These are phyloP conservation scores for Boletus subcaerulescens DNA, from an alignment of 768 basidiomycete species.

Conservation along the genomic window DNA sequence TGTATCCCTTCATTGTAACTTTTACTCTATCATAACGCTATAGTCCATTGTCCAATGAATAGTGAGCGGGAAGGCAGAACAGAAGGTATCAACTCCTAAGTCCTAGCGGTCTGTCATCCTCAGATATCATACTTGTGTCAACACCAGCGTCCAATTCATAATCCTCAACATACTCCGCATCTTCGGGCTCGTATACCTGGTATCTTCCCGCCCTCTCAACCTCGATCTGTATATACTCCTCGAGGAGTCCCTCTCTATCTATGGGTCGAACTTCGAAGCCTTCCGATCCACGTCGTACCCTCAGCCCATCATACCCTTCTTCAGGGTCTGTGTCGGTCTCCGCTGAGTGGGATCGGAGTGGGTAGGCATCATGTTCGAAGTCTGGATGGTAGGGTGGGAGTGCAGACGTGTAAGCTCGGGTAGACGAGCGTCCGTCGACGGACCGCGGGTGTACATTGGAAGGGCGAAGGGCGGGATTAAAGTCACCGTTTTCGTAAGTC, in stretches of 20 bases:
- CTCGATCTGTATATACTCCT: slow-evolving; percentile 50
- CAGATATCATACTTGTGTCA: slow-evolving; percentile 1
- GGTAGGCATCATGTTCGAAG: slow-evolving; percentile 40
- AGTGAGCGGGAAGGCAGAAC: not conserved
- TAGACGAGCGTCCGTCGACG: slow-evolving; percentile 19
- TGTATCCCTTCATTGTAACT: slow-evolving; percentile 26
- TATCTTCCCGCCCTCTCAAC: slow-evolving; percentile 62
- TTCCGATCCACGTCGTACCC: slow-evolving; percentile 72
- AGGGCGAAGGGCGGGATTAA: slow-evolving; percentile 76
- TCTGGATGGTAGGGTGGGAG: slow-evolving; percentile 80
- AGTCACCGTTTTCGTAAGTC: slow-evolving; percentile 74
- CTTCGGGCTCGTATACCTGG: slow-evolving; percentile 62
- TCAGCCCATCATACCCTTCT: slow-evolving; percentile 34
- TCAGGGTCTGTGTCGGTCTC: slow-evolving; percentile 27
- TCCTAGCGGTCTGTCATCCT: slow-evolving; percentile 23
- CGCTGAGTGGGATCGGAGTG: slow-evolving; percentile 17
- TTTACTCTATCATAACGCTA: slow-evolving; percentile 25
- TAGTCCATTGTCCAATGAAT: slow-evolving; percentile 7
- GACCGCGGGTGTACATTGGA: slow-evolving; percentile 46
- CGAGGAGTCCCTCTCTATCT: slow-evolving; percentile 63
- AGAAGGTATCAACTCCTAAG: slow-evolving; percentile 11
- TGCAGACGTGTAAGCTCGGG: slow-evolving; percentile 39
- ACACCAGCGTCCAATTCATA: slow-evolving; percentile 20
- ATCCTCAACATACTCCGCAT: slow-evolving; percentile 44
- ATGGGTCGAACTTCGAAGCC: slow-evolving; percentile 71